A percentile compares a stretch with the other conserved stretches of the same genome.
phyloP scores from a whole-genome alignment of 116 monocot species.

The Dioscorea cayenensis region DNA sequence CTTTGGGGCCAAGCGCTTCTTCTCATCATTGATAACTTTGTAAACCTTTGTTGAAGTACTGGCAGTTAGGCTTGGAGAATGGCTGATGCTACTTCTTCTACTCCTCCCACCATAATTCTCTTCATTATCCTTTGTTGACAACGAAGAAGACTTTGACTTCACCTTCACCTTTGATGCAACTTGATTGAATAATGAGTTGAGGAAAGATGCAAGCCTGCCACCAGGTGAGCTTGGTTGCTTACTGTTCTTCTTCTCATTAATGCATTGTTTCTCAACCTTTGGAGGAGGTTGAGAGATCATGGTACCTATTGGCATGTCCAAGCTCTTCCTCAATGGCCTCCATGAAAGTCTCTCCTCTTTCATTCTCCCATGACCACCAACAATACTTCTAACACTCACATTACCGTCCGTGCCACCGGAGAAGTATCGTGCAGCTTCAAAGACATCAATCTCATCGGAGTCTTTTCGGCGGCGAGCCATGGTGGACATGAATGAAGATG shows the following conservation, averaged over 20 bases:
- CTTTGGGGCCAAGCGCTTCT: background rate
- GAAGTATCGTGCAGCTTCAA: conserved; percentile 35
- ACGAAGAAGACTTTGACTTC: conserved; percentile 8
- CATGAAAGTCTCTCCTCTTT: background rate
- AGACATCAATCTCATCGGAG: conserved; percentile 37
- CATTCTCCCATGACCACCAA: background rate
- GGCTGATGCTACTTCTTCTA: conserved; percentile 3
- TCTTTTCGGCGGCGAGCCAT: conserved; percentile 8
- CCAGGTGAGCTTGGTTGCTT: conserved; percentile 42
- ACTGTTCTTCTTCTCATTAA: conserved; percentile 6
- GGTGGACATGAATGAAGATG: background rate
- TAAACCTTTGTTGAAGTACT: background rate
- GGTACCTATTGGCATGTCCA: conserved; percentile 3
- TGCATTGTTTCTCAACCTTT: background rate
- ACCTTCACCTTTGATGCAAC: conserved; percentile 20
- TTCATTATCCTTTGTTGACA: background rate
- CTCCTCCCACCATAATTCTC: background rate
- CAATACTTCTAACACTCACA: background rate
- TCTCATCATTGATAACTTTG: background rate
- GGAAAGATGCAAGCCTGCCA: conserved; percentile 24
- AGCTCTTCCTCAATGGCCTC: conserved; percentile 1
- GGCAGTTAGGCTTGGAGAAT: background rate
- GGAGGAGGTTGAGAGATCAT: background rate
- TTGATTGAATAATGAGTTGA: conserved; percentile 35
- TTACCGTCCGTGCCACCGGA: conserved; percentile 10